Percentiles rank a stretch among this genome's conserved stretches.
These are phyloP conservation scores for Populus tremula DNA, from an alignment of 345 rosid species.

Conservation along the genomic window DNA sequence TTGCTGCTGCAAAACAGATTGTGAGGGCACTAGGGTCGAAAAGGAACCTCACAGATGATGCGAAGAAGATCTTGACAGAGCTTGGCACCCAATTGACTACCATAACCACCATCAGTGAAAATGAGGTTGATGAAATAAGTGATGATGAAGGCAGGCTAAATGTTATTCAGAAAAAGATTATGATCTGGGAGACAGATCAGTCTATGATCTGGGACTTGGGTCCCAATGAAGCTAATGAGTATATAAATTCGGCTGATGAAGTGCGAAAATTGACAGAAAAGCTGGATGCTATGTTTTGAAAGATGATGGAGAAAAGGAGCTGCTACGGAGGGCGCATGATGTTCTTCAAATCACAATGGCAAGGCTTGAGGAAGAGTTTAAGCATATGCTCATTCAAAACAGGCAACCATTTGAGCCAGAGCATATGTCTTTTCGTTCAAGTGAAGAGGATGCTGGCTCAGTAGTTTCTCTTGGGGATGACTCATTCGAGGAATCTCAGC, in stretches of 20 bases:
- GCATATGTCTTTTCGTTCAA: constrained; percentile 59
- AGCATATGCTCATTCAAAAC: constrained; percentile 61
- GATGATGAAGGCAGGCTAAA: constrained; percentile 50
- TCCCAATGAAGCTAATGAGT: constrained; percentile 46
- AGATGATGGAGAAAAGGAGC: constrained; percentile 33
- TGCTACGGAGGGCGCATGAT: constrained; percentile 61
- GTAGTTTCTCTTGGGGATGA: constrained; percentile 58
- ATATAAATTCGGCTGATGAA: constrained; percentile 57
- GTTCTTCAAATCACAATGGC: constrained; percentile 81
- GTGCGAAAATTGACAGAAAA: constrained; percentile 48
- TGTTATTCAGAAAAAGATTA: constrained; percentile 60
- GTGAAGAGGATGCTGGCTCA: constrained; percentile 59
- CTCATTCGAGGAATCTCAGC: constrained; percentile 54
- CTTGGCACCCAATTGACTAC: constrained; percentile 58
- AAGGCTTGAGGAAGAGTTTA: constrained; percentile 85
- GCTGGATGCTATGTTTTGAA: constrained; percentile 40
- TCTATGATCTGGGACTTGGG: constrained; percentile 76
- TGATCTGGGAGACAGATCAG: constrained; percentile 63
- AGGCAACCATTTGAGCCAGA: constrained; percentile 68
- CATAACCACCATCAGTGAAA: constrained; percentile 34
- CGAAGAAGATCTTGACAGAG: constrained; percentile 54
- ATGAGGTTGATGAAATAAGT: constrained; percentile 23
- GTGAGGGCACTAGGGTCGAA: constrained; percentile 55
- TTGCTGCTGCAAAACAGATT: constrained; percentile 63
- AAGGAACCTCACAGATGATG: constrained; percentile 51